A percentile compares a stretch with the other conserved stretches of the same genome.
phyloP scores from a whole-genome alignment of 495 filamentous ascomycete genomes.

The Xylaria bambusicola region DNA sequence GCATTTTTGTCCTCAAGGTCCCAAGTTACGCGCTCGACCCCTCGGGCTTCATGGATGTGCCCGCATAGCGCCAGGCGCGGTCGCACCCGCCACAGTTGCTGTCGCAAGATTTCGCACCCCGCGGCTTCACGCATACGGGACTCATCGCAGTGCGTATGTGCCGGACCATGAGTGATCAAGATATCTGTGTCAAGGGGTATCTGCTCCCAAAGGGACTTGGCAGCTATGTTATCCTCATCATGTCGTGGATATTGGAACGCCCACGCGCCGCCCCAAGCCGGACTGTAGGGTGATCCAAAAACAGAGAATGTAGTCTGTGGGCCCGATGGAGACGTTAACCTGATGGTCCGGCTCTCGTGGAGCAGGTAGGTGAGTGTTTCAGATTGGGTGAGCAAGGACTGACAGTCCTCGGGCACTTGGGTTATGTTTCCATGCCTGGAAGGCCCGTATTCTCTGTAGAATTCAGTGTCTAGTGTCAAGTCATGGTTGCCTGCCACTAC shows the following conservation, averaged over 20 bases:
- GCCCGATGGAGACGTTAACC: slow-evolving; percentile 56
- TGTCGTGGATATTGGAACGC: slow-evolving; percentile 66
- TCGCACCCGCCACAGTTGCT: slow-evolving; percentile 72
- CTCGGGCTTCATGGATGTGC: slow-evolving; percentile 74
- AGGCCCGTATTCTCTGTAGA: slow-evolving; percentile 59
- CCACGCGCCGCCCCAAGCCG: slow-evolving; percentile 60
- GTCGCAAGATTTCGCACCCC: slow-evolving; percentile 73
- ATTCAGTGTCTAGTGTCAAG: slow-evolving; percentile 65
- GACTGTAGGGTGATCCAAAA: slow-evolving; percentile 76
- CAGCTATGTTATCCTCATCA: slow-evolving; percentile 35
- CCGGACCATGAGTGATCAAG: slow-evolving; percentile 81
- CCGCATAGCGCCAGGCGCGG: slow-evolving; percentile 85
- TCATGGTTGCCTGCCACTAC: slow-evolving; percentile 88
- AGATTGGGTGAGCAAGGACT: slow-evolving; percentile 55
- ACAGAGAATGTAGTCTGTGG: slow-evolving; percentile 69
- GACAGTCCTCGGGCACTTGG: slow-evolving; percentile 58
- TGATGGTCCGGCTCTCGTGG: slow-evolving; percentile 61
- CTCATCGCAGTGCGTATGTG: slow-evolving; percentile 73
- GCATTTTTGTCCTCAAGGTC: slow-evolving; percentile 34
- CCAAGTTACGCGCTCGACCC: slow-evolving; percentile 62
- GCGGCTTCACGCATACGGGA: slow-evolving; percentile 43
- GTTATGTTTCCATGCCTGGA: slow-evolving; percentile 62
- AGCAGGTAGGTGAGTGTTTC: slow-evolving; percentile 65
- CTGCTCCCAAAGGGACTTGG: slow-evolving; percentile 52
- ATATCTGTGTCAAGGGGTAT: slow-evolving; percentile 77